A percentile compares a stretch with the other conserved stretches of the same genome.
Evolutionary conservation across 495 filamentous ascomycete species (phyloP).

Genomic region (Cudoniella acicularis): DNA sequence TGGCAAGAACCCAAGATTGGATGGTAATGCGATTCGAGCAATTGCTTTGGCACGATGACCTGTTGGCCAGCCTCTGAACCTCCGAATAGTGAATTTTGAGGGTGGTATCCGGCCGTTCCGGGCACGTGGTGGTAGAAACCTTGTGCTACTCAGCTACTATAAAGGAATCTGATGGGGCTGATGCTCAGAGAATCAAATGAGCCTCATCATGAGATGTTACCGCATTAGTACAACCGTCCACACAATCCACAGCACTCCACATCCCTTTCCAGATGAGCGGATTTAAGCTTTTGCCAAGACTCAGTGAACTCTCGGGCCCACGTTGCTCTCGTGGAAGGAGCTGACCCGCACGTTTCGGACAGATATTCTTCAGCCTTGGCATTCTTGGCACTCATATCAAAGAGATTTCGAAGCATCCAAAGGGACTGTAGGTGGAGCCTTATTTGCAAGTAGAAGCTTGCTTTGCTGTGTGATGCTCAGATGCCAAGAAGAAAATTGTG

Average conservation of each 20-base stretch:
- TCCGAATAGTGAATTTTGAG: neutral
- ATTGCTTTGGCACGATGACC: too few relatives aligned
- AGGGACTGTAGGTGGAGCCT: neutral
- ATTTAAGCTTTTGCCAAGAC: neutral
- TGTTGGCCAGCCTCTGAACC: neutral
- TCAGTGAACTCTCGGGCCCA: too few relatives aligned
- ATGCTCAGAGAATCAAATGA: too few relatives aligned
- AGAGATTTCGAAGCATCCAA: neutral
- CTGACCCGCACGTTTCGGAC: neutral
- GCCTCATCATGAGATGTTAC: neutral
- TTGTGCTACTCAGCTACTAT: neutral
- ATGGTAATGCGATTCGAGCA: too few relatives aligned
- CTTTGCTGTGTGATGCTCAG: too few relatives aligned
- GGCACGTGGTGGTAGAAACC: neutral
- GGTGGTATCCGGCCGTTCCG: neutral
- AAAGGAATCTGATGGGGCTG: too few relatives aligned
- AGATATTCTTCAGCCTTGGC: too few relatives aligned
- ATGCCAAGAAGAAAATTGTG: too few relatives aligned
- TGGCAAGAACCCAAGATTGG: too few relatives aligned
- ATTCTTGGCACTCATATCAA: neutral
- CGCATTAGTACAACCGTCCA: neutral
- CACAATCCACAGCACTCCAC: too few relatives aligned
- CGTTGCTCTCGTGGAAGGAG: too few relatives aligned
- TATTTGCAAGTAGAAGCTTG: neutral
- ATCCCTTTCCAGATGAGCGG: too few relatives aligned